These are phyloP conservation scores for Tetrahymena malaccensis DNA, from an alignment of 73 alveolate genomes.

Conservation along the genomic window DNA sequence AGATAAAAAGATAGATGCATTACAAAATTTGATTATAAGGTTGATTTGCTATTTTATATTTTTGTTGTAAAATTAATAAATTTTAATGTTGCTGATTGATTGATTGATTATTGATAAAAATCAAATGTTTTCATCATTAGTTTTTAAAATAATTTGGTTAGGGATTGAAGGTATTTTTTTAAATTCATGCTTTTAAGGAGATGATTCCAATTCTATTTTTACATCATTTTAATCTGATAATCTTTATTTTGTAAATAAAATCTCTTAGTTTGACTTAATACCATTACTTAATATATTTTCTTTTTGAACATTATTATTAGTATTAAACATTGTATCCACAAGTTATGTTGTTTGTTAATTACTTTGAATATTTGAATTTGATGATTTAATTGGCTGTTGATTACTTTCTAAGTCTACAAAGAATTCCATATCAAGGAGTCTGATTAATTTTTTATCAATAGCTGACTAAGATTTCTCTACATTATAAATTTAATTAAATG, in stretches of 20 bases:
- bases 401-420: background rate
- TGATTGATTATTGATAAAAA: background rate
- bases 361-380: background rate
- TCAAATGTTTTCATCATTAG: background rate
- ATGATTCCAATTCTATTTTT: background rate
- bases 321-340: background rate
- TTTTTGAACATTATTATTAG: background rate
- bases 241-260: background rate
- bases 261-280: background rate
- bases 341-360: background rate
- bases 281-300: background rate
- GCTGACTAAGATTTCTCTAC: background rate
- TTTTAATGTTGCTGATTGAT: background rate
- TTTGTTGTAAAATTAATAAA: background rate
- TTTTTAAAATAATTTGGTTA: background rate
- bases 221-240: background rate
- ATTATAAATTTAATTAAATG: background rate
- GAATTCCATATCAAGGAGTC: background rate
- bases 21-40: too few relatives aligned
- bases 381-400: background rate
- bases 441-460: background rate
- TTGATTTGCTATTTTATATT: too few relatives aligned
- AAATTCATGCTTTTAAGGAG: background rate
- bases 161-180: background rate
- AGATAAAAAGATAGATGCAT: too few relatives aligned